Base-by-base conservation (phyloP, 306 rosid species). In the Casuarina equisetifolia region DNA sequence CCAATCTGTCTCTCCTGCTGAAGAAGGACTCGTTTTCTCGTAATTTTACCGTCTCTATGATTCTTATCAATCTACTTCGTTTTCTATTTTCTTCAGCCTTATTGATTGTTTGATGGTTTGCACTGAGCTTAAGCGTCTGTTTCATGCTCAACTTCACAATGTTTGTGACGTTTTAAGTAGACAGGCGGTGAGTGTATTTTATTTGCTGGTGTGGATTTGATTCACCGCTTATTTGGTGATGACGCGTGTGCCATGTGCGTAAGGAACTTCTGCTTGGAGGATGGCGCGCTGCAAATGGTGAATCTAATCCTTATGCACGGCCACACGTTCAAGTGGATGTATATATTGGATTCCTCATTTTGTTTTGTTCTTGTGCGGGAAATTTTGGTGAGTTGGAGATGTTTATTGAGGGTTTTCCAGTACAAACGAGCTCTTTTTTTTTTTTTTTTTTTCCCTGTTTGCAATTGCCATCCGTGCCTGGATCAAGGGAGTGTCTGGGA, bases 11-110 rank as follows among this genome's bases (percentile, higher is more conserved):
- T 15, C 44, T 88, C 50, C 49, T 85, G 45, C 76, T 84, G 81
- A 70, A 74, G 76, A 85, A 81, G 72, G 66, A 80, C 74, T 66
- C 79, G 9, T 62, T 72, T 75, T 85, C 97, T 71, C 86, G 96
- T 88, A 89, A 38, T 85, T 5, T 72, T 66, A 73, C 73, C 66
- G 2, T 48, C 45, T 79, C 79, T 80, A 70, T 72, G 42, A 10
- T 45, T 67, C 67, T 19, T 25, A 66, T 10, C 32, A 45, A 70
- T 19, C 74, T 36, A 69, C 73, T 80, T 66, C 68, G 1, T 16
- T 80, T 75, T 69, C 58, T 16, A 76, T 70, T 25, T 61, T 58
- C 38, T 25, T 44, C 67, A n/a, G 17, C n/a, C 58, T 50, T 5
- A 16, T 10, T 52, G 13, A 43, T 46, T 55, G 5, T 38, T 15